phyloP scores from a whole-genome alignment of 1,284 basidiomycete species.

The Xerocomus amazonicus region DNA sequence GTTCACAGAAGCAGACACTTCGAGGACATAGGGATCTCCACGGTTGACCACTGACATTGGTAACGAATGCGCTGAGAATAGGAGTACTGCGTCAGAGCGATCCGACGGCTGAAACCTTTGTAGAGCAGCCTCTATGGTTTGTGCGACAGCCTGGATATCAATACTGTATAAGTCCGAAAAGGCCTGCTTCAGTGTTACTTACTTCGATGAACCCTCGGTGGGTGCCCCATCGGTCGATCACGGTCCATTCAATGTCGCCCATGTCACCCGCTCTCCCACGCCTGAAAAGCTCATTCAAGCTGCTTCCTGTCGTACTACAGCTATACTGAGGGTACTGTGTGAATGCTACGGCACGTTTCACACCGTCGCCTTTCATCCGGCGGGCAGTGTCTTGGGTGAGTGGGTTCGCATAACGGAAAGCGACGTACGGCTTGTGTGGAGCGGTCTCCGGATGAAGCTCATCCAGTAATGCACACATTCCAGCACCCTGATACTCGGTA shows the following conservation, averaged over 20 bases:
- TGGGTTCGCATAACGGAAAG: constrained; percentile 91
- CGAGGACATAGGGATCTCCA: constrained; percentile 95
- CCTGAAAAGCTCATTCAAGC: constrained; percentile 89
- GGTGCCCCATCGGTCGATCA: constrained; percentile 97
- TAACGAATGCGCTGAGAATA: constrained; percentile 97
- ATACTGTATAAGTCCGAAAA: constrained; percentile 5
- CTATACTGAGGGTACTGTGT: constrained; percentile 99
- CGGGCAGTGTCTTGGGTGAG: constrained; percentile 81
- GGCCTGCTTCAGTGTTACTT: constrained; percentile 24
- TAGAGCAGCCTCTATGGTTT: constrained; percentile 85
- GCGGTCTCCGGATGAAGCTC: constrained; percentile 90
- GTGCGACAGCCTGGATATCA: constrained; percentile 73
- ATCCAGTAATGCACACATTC: constrained; percentile 89
- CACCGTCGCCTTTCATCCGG: constrained; percentile 89
- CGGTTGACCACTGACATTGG: constrained; percentile 98
- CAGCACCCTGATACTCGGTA: constrained; percentile 85
- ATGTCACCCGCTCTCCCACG: constrained; percentile 54
- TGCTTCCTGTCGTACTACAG: constrained; percentile 97
- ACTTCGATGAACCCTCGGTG: constrained; percentile 93
- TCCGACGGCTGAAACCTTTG: constrained; percentile 71
- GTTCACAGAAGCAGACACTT: constrained; percentile 91
- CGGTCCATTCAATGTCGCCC: constrained; percentile 86
- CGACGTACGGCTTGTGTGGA: constrained; percentile 94
- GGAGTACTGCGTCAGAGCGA: constrained; percentile 75
- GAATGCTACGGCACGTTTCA: constrained; percentile 92